These are phyloP conservation scores for Fusarium lyarnte DNA, from an alignment of 2,329 filamentous ascomycete genomes.

Conservation along the genomic window DNA sequence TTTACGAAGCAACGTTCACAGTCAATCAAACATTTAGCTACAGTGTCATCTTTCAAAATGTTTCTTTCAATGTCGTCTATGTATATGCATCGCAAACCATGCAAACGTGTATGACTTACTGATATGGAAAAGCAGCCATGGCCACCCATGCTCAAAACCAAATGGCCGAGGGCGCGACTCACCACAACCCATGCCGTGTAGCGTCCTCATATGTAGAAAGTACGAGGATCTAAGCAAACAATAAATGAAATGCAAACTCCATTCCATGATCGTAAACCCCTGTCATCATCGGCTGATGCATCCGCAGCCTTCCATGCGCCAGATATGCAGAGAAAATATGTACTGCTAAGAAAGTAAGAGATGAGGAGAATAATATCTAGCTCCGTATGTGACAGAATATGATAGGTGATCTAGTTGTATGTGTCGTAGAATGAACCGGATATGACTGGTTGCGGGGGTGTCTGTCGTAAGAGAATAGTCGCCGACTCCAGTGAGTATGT, in stretches of 20 bases:
- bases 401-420: slow-evolving; percentile 19
- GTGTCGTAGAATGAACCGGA: neutral
- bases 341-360: slow-evolving; percentile 30
- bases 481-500: neutral
- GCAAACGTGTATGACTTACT: neutral
- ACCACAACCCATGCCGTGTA: neutral
- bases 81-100: slow-evolving; percentile 2
- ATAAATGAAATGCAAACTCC: slow-evolving; percentile 37
- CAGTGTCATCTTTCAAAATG: neutral
- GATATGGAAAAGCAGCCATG: neutral
- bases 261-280: slow-evolving; percentile 37
- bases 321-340: slow-evolving; percentile 37
- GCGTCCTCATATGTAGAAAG: slow-evolving; percentile 3
- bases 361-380: neutral
- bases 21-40: neutral
- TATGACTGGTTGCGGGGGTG: slow-evolving; percentile 17
- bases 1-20: slow-evolving; percentile 12
- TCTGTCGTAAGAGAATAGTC: neutral
- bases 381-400: slow-evolving; percentile 2
- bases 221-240: slow-evolving; percentile 9
- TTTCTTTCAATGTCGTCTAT: slow-evolving; percentile 11
- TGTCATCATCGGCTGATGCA: slow-evolving; percentile 36
- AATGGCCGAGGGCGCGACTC: neutral
- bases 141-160: slow-evolving; percentile 10
- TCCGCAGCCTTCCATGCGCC: slow-evolving; percentile 41